Percentiles rank a stretch among this genome's conserved stretches.
Conservation (phyloP, 345 rosid species). For the Barbarea vulgaris region DNA sequence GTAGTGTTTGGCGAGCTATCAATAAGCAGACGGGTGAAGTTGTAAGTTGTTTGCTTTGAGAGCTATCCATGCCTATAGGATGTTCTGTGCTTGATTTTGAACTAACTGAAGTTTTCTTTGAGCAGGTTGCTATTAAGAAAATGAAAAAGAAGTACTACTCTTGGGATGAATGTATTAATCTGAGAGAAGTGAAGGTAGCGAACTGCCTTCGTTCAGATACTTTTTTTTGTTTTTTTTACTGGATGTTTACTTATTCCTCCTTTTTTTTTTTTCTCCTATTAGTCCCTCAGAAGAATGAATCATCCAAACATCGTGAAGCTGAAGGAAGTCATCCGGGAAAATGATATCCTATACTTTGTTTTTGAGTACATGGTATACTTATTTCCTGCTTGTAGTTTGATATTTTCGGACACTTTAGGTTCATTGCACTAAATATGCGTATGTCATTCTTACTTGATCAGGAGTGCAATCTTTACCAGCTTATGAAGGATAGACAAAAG, state of each 20-base stretch:
- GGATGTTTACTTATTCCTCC: conserved; percentile 1
- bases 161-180: conserved; percentile 89
- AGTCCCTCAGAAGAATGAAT: conserved; percentile 87
- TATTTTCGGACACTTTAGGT: not conserved
- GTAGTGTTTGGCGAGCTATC: conserved; percentile 92
- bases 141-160: conserved; percentile 96
- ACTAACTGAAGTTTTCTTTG: not conserved
- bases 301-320: conserved; percentile 97
- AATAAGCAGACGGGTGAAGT: conserved; percentile 92
- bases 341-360: conserved; percentile 81
- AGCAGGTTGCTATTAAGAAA: conserved; percentile 92
- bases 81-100: conserved; percentile 8
- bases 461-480: conserved; percentile 96
- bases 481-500: conserved; percentile 82
- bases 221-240: conserved; percentile 1
- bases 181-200: conserved; percentile 96
- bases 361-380: conserved; percentile 91
- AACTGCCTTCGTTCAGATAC: not conserved
- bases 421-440: conserved; percentile 5
- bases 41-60: conserved; percentile 49
- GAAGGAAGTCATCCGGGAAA: conserved; percentile 93
- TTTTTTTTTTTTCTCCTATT: conserved; percentile 21
- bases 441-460: conserved; percentile 39
- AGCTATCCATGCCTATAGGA: not conserved
- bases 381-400: conserved; percentile 10